Percentiles rank a stretch among this genome's conserved stretches.
phyloP scores from a whole-genome alignment of 164 flowering plant genomes.

The Stephania yunnanensis region DNA sequence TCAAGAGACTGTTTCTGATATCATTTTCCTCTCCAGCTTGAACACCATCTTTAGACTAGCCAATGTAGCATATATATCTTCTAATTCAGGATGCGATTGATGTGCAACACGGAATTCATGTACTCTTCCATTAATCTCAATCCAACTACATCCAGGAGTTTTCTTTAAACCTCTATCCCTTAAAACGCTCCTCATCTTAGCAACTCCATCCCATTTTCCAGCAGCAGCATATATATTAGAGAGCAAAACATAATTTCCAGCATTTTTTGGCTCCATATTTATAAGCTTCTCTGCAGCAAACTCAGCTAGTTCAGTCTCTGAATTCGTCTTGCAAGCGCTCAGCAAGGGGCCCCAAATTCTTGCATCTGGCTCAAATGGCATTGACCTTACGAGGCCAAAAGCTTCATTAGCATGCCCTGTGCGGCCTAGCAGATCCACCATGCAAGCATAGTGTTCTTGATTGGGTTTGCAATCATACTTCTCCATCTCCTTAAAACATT shows the following conservation, averaged over 20 bases:
- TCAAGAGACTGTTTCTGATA: conserved; percentile 7
- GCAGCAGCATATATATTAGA: conserved; percentile 62
- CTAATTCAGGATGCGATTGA: conserved; percentile 38
- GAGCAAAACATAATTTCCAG: conserved; percentile 55
- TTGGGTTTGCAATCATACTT: conserved; percentile 32
- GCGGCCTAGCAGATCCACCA: conserved; percentile 69
- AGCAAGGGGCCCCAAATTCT: conserved; percentile 56
- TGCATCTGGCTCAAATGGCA: conserved; percentile 50
- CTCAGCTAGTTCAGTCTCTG: conserved; percentile 33
- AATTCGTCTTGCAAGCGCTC: conserved; percentile 47
- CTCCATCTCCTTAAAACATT: conserved; percentile 48
- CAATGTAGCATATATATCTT: conserved; percentile 35
- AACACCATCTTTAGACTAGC: conserved; percentile 30
- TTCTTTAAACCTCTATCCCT: conserved; percentile 50
- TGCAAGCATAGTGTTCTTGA: conserved; percentile 64
- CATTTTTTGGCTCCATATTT: conserved; percentile 48
- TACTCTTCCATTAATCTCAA: conserved; percentile 44
- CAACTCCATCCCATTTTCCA: conserved; percentile 58
- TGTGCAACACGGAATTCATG: conserved; percentile 58
- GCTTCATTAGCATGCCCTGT: conserved; percentile 46
- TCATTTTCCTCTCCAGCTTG: conserved; percentile 14
- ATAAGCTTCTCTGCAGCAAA: conserved; percentile 46
- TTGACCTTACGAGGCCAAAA: conserved; percentile 31
- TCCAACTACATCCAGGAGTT: conserved; percentile 54
- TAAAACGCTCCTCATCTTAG: conserved; percentile 41